phyloP scores from a whole-genome alignment of 352 stramenopile species.

The Phytophthora multivora region DNA sequence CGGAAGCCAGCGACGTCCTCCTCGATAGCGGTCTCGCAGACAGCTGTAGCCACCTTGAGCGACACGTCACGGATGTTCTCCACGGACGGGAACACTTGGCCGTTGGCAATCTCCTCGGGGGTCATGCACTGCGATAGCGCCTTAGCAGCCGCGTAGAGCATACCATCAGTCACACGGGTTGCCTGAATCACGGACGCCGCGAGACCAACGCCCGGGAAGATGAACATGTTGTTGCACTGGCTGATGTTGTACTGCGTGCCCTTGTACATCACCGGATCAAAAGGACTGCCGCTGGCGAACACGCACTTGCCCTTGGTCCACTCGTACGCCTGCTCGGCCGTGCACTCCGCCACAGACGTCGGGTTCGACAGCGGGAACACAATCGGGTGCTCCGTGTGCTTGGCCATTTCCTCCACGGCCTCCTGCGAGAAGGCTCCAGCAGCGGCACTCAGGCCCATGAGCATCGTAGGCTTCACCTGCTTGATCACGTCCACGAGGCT shows the following conservation, averaged over 20 bases:
- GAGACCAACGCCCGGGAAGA: slow-evolving; percentile 97
- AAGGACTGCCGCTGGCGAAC: slow-evolving; percentile 96
- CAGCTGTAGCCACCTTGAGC: slow-evolving; percentile 91
- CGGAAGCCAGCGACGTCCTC: slow-evolving; percentile 87
- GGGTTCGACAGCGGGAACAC: slow-evolving; percentile 98
- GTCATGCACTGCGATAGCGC: slow-evolving; percentile 93
- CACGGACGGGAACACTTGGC: slow-evolving; percentile 95
- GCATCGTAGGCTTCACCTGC: slow-evolving; percentile 92
- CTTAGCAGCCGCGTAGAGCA: slow-evolving; percentile 95
- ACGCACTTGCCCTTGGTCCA: slow-evolving; percentile 96
- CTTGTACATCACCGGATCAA: slow-evolving; percentile 91
- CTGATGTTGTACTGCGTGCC: slow-evolving; percentile 81
- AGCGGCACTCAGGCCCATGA: slow-evolving; percentile 93
- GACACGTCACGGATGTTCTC: slow-evolving; percentile 93
- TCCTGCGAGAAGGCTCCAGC: slow-evolving; percentile 89
- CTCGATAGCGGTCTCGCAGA: slow-evolving; percentile 90
- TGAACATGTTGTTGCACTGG: slow-evolving; percentile 98
- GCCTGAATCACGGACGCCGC: slow-evolving; percentile 87
- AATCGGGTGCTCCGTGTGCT: slow-evolving; percentile 90
- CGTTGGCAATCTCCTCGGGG: slow-evolving; percentile 90
- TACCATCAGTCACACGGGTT: slow-evolving; percentile 90
- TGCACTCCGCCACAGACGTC: slow-evolving; percentile 96
- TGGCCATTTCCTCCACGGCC: slow-evolving; percentile 88
- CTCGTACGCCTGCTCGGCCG: slow-evolving; percentile 95
- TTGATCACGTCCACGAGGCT: slow-evolving; percentile 87